Percentiles rank a stretch among this genome's conserved stretches.
Conservation (phyloP, 2,329 filamentous ascomycete genomes). For the Emergomyces pasteurianus region DNA sequence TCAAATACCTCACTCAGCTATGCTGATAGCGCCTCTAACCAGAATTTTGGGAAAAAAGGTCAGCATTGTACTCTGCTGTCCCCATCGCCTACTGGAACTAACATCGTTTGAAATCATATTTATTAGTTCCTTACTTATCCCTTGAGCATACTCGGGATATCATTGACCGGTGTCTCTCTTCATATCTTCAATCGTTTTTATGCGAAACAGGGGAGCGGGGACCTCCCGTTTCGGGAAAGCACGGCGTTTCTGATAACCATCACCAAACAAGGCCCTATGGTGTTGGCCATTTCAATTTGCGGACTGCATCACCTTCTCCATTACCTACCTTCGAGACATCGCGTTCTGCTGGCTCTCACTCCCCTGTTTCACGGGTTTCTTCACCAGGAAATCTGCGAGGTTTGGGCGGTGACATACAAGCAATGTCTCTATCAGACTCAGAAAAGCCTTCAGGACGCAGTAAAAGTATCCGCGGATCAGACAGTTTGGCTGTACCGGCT, state of each 20-base stretch:
- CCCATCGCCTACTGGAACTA: background rate
- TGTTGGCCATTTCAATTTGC: background rate
- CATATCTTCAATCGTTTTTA: constrained; percentile 37
- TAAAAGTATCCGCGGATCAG: background rate
- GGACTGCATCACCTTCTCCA: background rate
- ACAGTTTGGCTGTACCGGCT: background rate
- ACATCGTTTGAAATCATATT: constrained; percentile 12
- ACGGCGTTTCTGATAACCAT: constrained; percentile 8
- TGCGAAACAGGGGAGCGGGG: constrained; percentile 13
- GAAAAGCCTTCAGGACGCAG: background rate
- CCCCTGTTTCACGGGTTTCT: constrained; percentile 3
- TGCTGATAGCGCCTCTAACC: background rate
- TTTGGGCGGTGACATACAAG: background rate
- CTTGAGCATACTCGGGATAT: constrained; percentile 48
- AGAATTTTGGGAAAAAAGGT: background rate
- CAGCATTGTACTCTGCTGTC: background rate
- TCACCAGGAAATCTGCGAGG: background rate
- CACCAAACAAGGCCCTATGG: constrained; percentile 3
- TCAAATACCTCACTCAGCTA: background rate
- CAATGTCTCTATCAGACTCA: background rate
- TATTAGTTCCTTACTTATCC: constrained; percentile 35
- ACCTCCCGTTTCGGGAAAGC: constrained; percentile 14
- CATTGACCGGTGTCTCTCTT: constrained; percentile 42
- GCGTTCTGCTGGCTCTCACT: background rate
- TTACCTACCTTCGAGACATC: background rate